A percentile compares a stretch with the other conserved stretches of the same genome.
These are phyloP conservation scores for Cadophora gregata DNA, from an alignment of 2,329 filamentous ascomycete genomes.

Conservation along the genomic window DNA sequence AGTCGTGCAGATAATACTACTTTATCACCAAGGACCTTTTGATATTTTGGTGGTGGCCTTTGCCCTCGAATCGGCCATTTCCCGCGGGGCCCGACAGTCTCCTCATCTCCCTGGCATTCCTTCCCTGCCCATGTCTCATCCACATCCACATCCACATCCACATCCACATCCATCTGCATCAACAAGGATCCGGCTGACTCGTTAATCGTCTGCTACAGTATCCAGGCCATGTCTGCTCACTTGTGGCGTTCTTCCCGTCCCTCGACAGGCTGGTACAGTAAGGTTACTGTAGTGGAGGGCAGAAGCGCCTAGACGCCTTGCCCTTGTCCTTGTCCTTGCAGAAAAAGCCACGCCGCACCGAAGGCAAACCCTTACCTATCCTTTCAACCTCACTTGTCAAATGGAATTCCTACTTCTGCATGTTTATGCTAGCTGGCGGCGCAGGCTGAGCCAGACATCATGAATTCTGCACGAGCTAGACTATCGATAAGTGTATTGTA, in stretches of 20 bases:
- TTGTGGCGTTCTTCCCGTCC: constrained; percentile 6
- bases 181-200: constrained; percentile 5
- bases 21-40: too few species aligned
- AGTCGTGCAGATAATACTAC: too few species aligned
- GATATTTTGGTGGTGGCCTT: too few species aligned
- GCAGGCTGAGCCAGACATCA: neutral
- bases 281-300: too few species aligned
- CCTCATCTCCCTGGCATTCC: neutral
- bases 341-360: neutral
- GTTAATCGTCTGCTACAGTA: neutral
- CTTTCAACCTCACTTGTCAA: neutral
- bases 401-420: constrained; percentile 2
- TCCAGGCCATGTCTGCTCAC: neutral
- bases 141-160: neutral
- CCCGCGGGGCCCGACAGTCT: too few species aligned
- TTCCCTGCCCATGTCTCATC: neutral
- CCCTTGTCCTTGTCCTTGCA: neutral
- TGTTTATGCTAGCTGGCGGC: neutral
- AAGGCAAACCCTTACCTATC: neutral
- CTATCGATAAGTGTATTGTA: neutral
- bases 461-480: constrained; percentile 1
- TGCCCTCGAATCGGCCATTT: too few species aligned
- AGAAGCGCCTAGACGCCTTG: constrained; percentile 2
- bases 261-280: neutral
- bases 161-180: neutral